Conservation (phyloP, 345 rosid species). For the Euphorbia lathyris region DNA sequence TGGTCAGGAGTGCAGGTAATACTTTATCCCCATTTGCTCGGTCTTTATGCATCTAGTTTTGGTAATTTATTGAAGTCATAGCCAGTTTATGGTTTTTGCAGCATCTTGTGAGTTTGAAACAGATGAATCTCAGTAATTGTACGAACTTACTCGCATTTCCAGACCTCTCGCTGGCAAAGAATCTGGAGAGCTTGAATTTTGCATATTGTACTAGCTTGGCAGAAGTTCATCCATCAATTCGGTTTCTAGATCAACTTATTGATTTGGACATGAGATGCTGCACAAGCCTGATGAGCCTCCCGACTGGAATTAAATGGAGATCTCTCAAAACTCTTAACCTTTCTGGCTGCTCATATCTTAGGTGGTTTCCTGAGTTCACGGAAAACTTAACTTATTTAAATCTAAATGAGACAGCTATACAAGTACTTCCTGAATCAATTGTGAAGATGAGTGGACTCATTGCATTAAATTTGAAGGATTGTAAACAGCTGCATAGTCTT, state of each 20-base stretch:
- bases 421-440: slow-evolving; percentile 11
- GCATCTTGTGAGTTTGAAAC: slow-evolving; percentile 5
- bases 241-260: neutral
- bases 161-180: slow-evolving; percentile 7
- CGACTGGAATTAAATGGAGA: neutral
- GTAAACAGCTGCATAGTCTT: slow-evolving; percentile 3
- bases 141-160: neutral
- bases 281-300: neutral
- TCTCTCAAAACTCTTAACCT: slow-evolving; percentile 17
- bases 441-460: neutral
- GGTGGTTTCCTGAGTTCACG: slow-evolving; percentile 1
- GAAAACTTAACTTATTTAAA: slow-evolving; percentile 3
- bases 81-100: neutral
- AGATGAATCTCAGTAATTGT: neutral
- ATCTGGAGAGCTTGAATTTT: slow-evolving; percentile 1
- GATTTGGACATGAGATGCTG: neutral
- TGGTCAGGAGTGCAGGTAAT: slow-evolving; percentile 1
- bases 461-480: slow-evolving; percentile 3
- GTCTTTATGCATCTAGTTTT: too few species aligned
- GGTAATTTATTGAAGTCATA: neutral
- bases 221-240: neutral
- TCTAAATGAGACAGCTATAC: neutral
- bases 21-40: too few species aligned
- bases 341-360: slow-evolving; percentile 10
- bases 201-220: neutral